Evolutionary conservation across 2,329 filamentous ascomycete genomes (phyloP).

Genomic region (Fusarium sacchari): DNA sequence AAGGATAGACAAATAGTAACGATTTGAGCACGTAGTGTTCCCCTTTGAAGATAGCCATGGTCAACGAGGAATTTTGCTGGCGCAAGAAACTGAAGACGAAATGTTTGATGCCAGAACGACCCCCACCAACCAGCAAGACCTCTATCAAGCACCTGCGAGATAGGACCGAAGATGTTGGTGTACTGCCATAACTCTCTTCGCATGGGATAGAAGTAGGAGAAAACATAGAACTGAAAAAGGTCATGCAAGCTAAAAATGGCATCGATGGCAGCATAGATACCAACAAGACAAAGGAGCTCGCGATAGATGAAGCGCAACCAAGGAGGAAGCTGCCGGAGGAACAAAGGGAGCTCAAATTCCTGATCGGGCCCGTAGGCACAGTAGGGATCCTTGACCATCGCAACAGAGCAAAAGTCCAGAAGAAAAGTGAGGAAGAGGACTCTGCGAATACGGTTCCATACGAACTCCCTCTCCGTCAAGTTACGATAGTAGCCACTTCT

Average conservation of each 20-base stretch:
- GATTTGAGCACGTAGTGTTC: conserved; percentile 40
- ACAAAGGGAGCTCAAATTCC: conserved; percentile 51
- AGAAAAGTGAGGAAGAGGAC: conserved; percentile 70
- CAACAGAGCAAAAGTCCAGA: conserved; percentile 75
- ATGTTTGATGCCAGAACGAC: conserved; percentile 90
- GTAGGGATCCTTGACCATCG: conserved; percentile 81
- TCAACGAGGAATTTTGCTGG: conserved; percentile 62
- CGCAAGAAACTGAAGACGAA: conserved; percentile 76
- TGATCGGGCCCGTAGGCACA: conserved; percentile 67
- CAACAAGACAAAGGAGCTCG: conserved; percentile 63
- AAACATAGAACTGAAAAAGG: conserved; percentile 62
- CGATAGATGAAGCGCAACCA: conserved; percentile 65
- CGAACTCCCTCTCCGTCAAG: conserved; percentile 55
- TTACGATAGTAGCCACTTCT: conserved; percentile 58
- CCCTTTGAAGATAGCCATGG: conserved; percentile 51
- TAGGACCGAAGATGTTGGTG: conserved; percentile 65
- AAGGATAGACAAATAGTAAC: conserved; percentile 60
- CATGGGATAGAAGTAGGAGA: conserved; percentile 62
- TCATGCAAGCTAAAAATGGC: conserved; percentile 70
- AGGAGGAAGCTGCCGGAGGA: conserved; percentile 55
- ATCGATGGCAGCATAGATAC: conserved; percentile 69
- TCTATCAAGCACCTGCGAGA: conserved; percentile 66
- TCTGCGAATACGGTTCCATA: conserved; percentile 55
- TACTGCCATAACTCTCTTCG: conserved; percentile 63
- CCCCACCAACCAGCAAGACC: conserved; percentile 88